These are phyloP conservation scores for Podospora fimiseda DNA, from an alignment of 495 filamentous ascomycete genomes.

Conservation along the genomic window DNA sequence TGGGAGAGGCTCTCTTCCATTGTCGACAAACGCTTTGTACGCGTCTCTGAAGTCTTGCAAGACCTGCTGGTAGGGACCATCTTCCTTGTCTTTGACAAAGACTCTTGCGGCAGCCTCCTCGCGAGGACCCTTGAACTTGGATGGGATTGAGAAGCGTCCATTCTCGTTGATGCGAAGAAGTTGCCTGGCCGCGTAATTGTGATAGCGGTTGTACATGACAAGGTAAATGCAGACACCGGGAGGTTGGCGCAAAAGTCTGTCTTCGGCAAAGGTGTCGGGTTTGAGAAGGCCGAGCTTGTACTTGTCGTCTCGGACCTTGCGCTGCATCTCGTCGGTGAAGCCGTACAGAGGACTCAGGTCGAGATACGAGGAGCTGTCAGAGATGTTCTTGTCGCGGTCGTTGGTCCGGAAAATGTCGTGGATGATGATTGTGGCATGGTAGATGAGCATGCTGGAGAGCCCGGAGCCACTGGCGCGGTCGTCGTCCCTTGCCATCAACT, in stretches of 20 bases:
- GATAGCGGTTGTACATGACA: slow-evolving; percentile 64
- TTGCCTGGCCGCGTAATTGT: slow-evolving; percentile 61
- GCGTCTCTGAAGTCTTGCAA: no score
- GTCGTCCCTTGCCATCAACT: slow-evolving; percentile 56
- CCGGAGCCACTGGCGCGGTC: slow-evolving; percentile 60
- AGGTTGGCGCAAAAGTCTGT: slow-evolving; percentile 65
- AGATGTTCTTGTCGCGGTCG: slow-evolving; percentile 27
- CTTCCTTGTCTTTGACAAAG: neutral
- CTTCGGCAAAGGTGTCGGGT: slow-evolving; percentile 69
- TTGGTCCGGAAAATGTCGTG: slow-evolving; percentile 53
- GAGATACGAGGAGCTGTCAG: slow-evolving; percentile 65
- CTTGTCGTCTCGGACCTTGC: slow-evolving; percentile 60
- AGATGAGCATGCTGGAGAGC: slow-evolving; percentile 74
- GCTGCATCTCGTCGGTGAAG: slow-evolving; percentile 61
- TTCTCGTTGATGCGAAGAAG: slow-evolving; percentile 67
- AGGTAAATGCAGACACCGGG: slow-evolving; percentile 66
- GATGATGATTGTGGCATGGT: slow-evolving; percentile 76
- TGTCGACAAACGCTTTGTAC: no score
- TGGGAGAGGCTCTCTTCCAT: no score
- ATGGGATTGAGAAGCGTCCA: slow-evolving; percentile 49
- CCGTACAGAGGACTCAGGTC: slow-evolving; percentile 77
- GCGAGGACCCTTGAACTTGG: slow-evolving; percentile 55
- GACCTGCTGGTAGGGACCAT: no score
- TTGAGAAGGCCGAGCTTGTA: slow-evolving; percentile 61
- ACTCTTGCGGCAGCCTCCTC: neutral